Evolutionary conservation across 441 rosid species (phyloP), one percentile per base, ranked within the genome.

Genomic region (Populus hybrid): DNA sequence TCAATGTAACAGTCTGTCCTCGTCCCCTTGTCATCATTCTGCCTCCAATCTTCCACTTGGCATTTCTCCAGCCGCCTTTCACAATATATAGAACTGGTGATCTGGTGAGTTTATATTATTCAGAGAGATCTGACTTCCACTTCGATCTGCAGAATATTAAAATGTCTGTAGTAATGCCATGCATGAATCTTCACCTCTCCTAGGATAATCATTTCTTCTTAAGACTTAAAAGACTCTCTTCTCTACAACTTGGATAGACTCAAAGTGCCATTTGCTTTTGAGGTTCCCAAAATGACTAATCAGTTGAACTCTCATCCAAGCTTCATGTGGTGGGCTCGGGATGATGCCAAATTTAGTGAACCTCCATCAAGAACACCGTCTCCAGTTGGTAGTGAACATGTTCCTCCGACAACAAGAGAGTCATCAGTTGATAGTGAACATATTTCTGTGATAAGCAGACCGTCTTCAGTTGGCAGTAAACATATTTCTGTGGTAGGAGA

Each of bases 11-110:
- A 61, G 69, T 63, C 64, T 12, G 30, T 66, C 75, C 12, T 24
- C 9, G n/a, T 78, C 77, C 23, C 11, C 65, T 74, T 36, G 75
- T 68, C 78, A 69, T 61, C 77, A 38, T 14, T 66, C 71, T 30
- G 8, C 71, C 59, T 74, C 28, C 69, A 46, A n/a, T 50, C 82
- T 66, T 75, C 82, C 78, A 70, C 11, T 5, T 79, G 77, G 81
- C 70, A 7, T 28, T 74, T 66, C 64, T 66, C 71, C 18, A 34
- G 40, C 74, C 42, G 23, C n/a, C 75, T 38, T 18, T 36, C 71
- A 67, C 24, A 23, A 38, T 28, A 20, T 18, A 70, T 32, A 72
- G 38, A 72, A 46, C 10, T 21, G 11, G 66, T 18, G 34, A 10
- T 72, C 16, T 3, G 6, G 20, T n/a, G 14, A 61, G 68, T 63